Evolutionary conservation across 2,329 filamentous ascomycete genomes (phyloP), one percentile per base, ranked within the genome.

Genomic region (Fusarium abutilonis): DNA sequence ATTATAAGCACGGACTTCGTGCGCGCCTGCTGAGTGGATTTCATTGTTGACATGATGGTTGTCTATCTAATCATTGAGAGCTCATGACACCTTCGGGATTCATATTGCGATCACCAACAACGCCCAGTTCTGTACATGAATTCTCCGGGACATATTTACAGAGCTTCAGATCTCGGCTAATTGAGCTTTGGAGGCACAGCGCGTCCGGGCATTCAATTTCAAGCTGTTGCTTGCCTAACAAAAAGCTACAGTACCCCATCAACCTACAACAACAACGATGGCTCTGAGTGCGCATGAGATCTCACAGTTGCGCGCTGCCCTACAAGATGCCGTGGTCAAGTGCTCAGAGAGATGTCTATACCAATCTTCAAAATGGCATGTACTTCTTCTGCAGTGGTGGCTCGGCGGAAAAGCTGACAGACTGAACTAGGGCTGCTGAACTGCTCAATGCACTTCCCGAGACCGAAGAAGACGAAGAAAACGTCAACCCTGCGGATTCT

Each of bases 311-410:
- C 87, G 89, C 71, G 84, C 83, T 34, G 86, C 91, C 31, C 83
- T 97, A 39, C 92, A 96, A 74, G 89, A 93, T 71, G 92, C 94
- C 28, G 89, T 95, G 4, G 83, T 95, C 21, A 93, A 93, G 73
- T 98, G 93, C 79, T 96, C 93, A 1, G 95, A 99, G 74, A 84
- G 95, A 75, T 97, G 95, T 75, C 84, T 99, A 11, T 98, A 97
- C 73, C 93, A 97, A 71, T 95, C 94, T 7, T 89, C 95, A 26
- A 98, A 98, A 87, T 99, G 95, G 95, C 97, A 75, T 53, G 70
- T 44, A 44, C 4, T 9, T 39, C 42, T 19, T n/a, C 19, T 17
- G 19, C 10, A 23, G 10, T 36, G 8, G 26, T n/a, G 11, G 3
- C 36, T 13, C 19, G 21, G 14, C 34, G 21, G 42, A 40, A 48